Evolutionary conservation across 2,329 filamentous ascomycete species (phyloP), one percentile per base, ranked within the genome.

Genomic region (Niveomyces coronatus): DNA sequence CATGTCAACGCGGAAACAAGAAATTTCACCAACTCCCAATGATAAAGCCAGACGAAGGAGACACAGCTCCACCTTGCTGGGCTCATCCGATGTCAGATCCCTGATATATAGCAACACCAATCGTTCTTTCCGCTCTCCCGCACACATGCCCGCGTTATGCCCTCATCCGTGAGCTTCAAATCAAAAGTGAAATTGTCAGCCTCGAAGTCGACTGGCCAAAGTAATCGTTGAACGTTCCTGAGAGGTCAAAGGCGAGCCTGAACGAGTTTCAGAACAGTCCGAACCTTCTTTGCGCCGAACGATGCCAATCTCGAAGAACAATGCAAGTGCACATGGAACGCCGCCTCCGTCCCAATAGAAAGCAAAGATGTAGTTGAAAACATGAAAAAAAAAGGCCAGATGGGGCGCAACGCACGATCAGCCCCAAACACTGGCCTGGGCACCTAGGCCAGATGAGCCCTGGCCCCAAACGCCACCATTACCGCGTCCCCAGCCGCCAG

Each of bases 381-480:
- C 29, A 30, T 45, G 35, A 47, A 34, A 50, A 45, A 40, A 35
- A 45, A 37, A 45, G 44, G 32, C 38, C 38, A 28, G 18, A 22
- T 26, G 9, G 13, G 26, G 32, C 8, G 23, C 11, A 13, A 14
- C 22, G 11, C 19, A 16, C 5, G 11, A 13, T 45, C 79, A 95
- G 51, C 88, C 88, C 88, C 88, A 96, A 49, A 95, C 89, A 47
- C 86, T 93, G 47, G 88, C 87, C 58, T 93, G 86, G 44, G 88
- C 83, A 47, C 87, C 85, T 44, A 93, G 77, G 35, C 78, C 76
- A 47, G 79, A 84, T 47, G 79, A 84, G 53, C 84, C 85, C 53
- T 79, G 81, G 43, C 86, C 84, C 88, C 88, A 94, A 31, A 89
- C 85, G 27, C 79, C n/a, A n/a, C n/a, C 82, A 47, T 79, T 81